phyloP scores from a whole-genome alignment of 78 protist genomes.

The Bodo saltans region DNA sequence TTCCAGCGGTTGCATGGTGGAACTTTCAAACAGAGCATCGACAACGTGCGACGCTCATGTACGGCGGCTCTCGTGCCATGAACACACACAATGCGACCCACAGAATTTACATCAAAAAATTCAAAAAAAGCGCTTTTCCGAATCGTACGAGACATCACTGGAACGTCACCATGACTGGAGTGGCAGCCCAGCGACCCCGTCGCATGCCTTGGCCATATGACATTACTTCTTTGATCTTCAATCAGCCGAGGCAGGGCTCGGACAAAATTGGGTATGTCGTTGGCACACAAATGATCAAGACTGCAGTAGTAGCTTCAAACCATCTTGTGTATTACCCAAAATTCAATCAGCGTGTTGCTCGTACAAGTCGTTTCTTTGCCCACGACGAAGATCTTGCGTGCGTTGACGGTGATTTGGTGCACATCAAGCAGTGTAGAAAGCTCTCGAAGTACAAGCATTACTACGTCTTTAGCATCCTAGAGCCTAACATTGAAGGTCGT shows the following conservation, averaged over 20 bases:
- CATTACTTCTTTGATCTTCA: background rate
- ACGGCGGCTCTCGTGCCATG: background rate
- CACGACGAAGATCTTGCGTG: background rate
- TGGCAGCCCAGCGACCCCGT: background rate
- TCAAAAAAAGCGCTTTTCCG: background rate
- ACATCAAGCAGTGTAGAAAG: background rate
- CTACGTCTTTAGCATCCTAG: background rate
- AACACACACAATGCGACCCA: background rate
- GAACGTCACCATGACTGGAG: background rate
- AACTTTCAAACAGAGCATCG: background rate
- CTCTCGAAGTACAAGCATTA: background rate
- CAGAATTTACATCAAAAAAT: background rate
- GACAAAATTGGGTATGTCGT: background rate
- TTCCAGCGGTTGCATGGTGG: background rate
- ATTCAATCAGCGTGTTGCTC: background rate
- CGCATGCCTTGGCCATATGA: background rate
- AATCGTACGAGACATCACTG: background rate
- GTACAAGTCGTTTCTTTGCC: background rate
- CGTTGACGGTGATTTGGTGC: background rate
- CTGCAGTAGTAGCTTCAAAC: background rate
- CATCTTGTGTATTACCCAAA: background rate
- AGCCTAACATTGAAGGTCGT: background rate
- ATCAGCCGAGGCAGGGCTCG: background rate
- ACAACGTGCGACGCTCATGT: background rate
- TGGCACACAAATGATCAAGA: background rate